Evolutionary conservation across 2,329 filamentous ascomycete genomes (phyloP), one percentile per base, ranked within the genome.

Genomic region (Ilyonectria sp.): DNA sequence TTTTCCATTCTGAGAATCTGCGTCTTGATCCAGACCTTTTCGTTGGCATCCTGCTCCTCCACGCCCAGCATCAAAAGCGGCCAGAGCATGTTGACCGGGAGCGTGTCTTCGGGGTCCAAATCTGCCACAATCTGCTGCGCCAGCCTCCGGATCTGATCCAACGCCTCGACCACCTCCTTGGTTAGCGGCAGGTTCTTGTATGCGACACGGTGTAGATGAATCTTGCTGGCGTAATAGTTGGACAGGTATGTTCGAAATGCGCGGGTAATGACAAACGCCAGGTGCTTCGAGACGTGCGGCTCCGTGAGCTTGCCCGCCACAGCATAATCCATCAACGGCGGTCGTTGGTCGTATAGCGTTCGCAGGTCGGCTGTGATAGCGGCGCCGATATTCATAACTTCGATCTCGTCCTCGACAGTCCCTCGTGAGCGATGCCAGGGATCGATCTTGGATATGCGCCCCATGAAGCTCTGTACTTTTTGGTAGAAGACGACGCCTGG

Each of bases 71-170:
- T 87, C 46, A 89, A 77, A 8, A 89, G 75, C 1, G 87, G 87
- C 88, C 86, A 89, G 6, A 89, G 79, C 80, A 89, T 84, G 65
- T 86, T 89, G 54, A 88, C 85, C 0, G 87, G 86, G 2, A 89
- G 77, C 9, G 84, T 79, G 37, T 85, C 82, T 13, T 84, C 81
- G 1, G 77, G 76, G 31, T 83, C 79, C 8, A 82, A 72, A n/a
- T 83, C 79, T 2, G 70, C 69, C 10, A 75, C 75, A 61, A 89
- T 84, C 40, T 85, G 78, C 40, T 81, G 80, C 21, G 84, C 82
- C 3, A 88, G 78, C 13, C 78, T 80, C 31, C 84, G 83, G 67
- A 88, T 88, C 49, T 84, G 83, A n/a, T 76, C 74, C 60, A 88
- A 80, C 1, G 86, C 86, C 35, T 84, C 81, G 2, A 74, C 75